These are phyloP conservation scores for Fusarium sp. DNA, from an alignment of 2,329 filamentous ascomycete species.

Conservation along the genomic window DNA sequence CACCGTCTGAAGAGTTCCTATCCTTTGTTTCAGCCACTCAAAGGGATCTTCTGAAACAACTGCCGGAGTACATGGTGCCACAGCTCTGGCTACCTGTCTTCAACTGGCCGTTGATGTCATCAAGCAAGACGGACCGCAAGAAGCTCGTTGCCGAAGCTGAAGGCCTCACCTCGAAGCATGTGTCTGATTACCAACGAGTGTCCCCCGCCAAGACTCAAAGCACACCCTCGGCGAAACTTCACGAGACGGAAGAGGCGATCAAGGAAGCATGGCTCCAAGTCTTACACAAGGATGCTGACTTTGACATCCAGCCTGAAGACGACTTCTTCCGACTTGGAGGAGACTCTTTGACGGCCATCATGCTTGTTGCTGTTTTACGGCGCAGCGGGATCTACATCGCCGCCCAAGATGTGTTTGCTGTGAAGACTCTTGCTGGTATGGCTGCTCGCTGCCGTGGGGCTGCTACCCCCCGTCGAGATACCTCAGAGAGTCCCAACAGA, in stretches of 20 bases:
- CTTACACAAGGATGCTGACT: neutral
- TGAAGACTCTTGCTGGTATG: neutral
- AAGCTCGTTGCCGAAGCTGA: slow-evolving; percentile 11
- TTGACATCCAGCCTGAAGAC: slow-evolving; percentile 15
- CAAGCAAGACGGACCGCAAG: slow-evolving; percentile 35
- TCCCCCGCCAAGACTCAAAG: neutral
- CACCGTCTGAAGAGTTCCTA: neutral
- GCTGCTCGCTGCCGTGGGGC: neutral
- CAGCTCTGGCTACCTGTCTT: slow-evolving; percentile 25
- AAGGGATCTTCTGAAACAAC: neutral
- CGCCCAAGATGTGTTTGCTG: neutral
- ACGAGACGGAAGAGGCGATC: slow-evolving; percentile 35
- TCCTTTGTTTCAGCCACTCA: neutral
- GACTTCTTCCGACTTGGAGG: slow-evolving; percentile 28
- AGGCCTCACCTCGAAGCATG: slow-evolving; percentile 2
- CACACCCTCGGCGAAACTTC: slow-evolving; percentile 43
- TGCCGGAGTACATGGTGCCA: slow-evolving; percentile 37
- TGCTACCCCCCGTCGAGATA: neutral
- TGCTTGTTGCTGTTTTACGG: neutral
- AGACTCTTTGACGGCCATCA: slow-evolving; percentile 31
- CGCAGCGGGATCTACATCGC: neutral
- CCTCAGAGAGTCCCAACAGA: neutral
- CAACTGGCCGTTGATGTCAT: slow-evolving; percentile 23
- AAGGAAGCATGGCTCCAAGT: slow-evolving; percentile 6
- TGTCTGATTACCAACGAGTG: slow-evolving; percentile 1